Conservation (phyloP, 148 eudicot genomes). For the Simmondsia chinensis region DNA sequence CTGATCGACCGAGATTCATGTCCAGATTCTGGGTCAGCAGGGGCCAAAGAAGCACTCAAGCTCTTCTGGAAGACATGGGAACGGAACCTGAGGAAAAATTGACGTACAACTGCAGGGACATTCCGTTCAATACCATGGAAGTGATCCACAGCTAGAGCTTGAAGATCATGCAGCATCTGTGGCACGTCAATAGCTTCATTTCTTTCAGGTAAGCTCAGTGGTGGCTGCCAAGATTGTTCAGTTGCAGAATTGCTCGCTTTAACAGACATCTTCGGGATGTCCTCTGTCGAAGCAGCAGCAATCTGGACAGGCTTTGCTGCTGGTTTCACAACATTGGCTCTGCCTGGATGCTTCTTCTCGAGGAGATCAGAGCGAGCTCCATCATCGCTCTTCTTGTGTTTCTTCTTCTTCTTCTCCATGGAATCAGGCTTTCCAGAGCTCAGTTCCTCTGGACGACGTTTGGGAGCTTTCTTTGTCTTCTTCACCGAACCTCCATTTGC, state of each 20-base stretch:
- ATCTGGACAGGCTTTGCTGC: slow-evolving; percentile 11
- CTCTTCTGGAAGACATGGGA: slow-evolving; percentile 59
- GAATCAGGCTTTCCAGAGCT: slow-evolving; percentile 20
- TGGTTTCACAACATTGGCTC: slow-evolving; percentile 6
- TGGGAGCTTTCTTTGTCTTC: slow-evolving; percentile 35
- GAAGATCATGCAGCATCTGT: slow-evolving; percentile 41
- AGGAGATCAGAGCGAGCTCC: slow-evolving; percentile 7
- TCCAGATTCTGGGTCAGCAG: slow-evolving; percentile 31
- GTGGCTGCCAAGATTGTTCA: slow-evolving; percentile 10
- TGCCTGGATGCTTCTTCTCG: slow-evolving; percentile 11
- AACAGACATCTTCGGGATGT: slow-evolving; percentile 12
- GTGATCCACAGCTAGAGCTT: slow-evolving; percentile 57
- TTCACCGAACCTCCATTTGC: slow-evolving; percentile 13
- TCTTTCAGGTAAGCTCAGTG: slow-evolving; percentile 10
- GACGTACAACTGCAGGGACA: slow-evolving; percentile 17
- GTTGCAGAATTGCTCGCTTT: slow-evolving; percentile 9
- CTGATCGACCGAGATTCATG: slow-evolving; percentile 19
- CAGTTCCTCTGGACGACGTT: slow-evolving; percentile 31
- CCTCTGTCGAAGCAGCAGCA: slow-evolving; percentile 15
- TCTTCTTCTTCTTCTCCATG: slow-evolving; percentile 34
- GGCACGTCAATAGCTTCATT: slow-evolving; percentile 24
- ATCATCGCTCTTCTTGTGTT: slow-evolving; percentile 26
- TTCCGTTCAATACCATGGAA: slow-evolving; percentile 37
- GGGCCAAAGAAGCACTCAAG: slow-evolving; percentile 19
- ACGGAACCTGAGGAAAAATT: slow-evolving; percentile 53